Percentiles rank a stretch among this genome's conserved stretches.
phyloP scores from a whole-genome alignment of 1,284 basidiomycete genomes.

The Ustilago vetiveriae region DNA sequence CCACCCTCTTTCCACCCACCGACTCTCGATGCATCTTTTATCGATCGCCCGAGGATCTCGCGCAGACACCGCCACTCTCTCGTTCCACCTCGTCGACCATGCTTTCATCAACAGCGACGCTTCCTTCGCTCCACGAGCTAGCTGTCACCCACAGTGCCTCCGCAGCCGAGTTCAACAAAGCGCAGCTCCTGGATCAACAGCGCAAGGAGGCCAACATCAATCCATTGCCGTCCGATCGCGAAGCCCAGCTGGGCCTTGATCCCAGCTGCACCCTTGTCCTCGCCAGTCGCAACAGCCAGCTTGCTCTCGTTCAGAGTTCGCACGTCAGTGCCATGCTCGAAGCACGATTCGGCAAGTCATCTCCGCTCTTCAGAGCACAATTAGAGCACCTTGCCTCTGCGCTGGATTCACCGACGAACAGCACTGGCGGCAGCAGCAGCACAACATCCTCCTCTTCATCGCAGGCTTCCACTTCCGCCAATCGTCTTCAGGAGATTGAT shows the following conservation, averaged over 20 bases:
- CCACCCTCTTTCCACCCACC: slow-evolving; percentile 58
- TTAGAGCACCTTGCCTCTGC: slow-evolving; percentile 2
- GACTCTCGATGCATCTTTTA: slow-evolving; percentile 64
- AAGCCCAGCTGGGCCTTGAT: slow-evolving; percentile 45
- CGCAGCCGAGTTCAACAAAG: slow-evolving; percentile 36
- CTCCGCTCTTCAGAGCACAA: slow-evolving; percentile 51
- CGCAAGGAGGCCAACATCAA: slow-evolving; percentile 58
- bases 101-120: slow-evolving; percentile 28
- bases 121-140: slow-evolving; percentile 42
- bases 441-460: not conserved
- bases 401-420: slow-evolving; percentile 2
- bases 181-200: slow-evolving; percentile 45
- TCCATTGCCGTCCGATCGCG: slow-evolving; percentile 45
- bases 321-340: slow-evolving; percentile 62
- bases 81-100: slow-evolving; percentile 36
- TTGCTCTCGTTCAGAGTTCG: slow-evolving; percentile 58
- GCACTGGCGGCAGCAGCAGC: not conserved
- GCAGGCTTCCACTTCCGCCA: slow-evolving; percentile 6
- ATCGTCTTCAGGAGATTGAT: slow-evolving; percentile 28
- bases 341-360: slow-evolving; percentile 52
- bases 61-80: slow-evolving; percentile 56
- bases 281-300: slow-evolving; percentile 59
- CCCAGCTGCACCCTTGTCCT: slow-evolving; percentile 57
- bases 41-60: slow-evolving; percentile 59
- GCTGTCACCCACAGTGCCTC: slow-evolving; percentile 39